phyloP scores from a whole-genome alignment of 805 yeast species.

The Kazachstania taianensis region DNA sequence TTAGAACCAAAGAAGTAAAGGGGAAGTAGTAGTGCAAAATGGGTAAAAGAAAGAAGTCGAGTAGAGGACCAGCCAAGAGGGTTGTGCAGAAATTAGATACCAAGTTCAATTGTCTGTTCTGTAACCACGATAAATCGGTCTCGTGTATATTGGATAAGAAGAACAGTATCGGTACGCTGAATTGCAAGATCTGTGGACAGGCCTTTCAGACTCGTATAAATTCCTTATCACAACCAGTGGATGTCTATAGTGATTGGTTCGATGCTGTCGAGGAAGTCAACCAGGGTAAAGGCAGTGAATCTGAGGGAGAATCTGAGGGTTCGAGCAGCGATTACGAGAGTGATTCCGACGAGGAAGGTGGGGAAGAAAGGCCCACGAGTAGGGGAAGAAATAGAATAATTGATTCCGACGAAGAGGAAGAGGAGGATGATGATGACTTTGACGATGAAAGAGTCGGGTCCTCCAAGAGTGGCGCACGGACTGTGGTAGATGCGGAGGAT shows the following conservation, averaged over 20 bases:
- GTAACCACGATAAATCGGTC: constrained; percentile 91
- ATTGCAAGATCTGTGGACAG: constrained; percentile 92
- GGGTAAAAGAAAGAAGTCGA: constrained; percentile 80
- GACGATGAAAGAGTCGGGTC: constrained; percentile 13
- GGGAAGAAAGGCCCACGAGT: background rate
- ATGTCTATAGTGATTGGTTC: constrained; percentile 93
- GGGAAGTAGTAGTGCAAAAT: too few species aligned
- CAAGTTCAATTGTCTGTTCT: constrained; percentile 81
- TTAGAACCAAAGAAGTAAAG: too few species aligned
- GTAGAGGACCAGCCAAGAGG: constrained; percentile 71
- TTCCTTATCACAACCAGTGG: constrained; percentile 73
- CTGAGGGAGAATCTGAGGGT: constrained; percentile 26
- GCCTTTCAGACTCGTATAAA: constrained; percentile 82
- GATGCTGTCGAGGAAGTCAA: constrained; percentile 79
- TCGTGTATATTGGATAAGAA: constrained; percentile 82
- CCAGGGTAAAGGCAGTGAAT: constrained; percentile 29
- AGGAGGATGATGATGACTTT: constrained; percentile 12
- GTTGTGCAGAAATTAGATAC: constrained; percentile 72
- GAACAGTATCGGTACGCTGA: constrained; percentile 69
- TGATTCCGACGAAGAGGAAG: constrained; percentile 10
- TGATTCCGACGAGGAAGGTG: constrained; percentile 27
- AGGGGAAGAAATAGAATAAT: constrained; percentile 1
- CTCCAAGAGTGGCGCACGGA: constrained; percentile 5
- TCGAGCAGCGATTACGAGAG: constrained; percentile 29
- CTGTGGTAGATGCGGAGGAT: constrained; percentile 18